phyloP scores from a whole-genome alignment of 441 rosid genomes.

The Viola pubescens region DNA sequence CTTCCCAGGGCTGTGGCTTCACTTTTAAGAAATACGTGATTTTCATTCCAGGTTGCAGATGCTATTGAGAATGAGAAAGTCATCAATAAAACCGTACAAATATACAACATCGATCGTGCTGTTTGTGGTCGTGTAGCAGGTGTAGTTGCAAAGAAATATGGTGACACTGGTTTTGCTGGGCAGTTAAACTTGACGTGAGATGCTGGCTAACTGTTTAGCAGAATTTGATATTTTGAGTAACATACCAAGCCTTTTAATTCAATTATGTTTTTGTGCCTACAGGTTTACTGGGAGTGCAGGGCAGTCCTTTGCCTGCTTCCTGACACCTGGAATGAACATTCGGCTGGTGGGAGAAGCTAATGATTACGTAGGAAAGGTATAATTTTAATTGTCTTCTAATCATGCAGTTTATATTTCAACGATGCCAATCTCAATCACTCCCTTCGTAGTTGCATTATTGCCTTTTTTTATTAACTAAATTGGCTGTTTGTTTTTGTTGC shows the following conservation, averaged over 20 bases:
- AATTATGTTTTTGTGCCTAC: slow-evolving; percentile 22
- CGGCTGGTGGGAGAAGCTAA: slow-evolving; percentile 87
- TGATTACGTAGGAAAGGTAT: slow-evolving; percentile 97
- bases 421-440: too few species aligned
- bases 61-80: slow-evolving; percentile 82
- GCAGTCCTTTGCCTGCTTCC: slow-evolving; percentile 96
- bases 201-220: slow-evolving; percentile 11
- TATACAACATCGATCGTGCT: slow-evolving; percentile 88
- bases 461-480: too few species aligned
- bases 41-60: slow-evolving; percentile 47
- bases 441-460: too few species aligned
- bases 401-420: too few species aligned
- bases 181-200: slow-evolving; percentile 87
- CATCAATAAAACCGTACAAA: slow-evolving; percentile 55
- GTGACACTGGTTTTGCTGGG: slow-evolving; percentile 94
- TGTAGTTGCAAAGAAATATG: slow-evolving; percentile 78
- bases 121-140: slow-evolving; percentile 90
- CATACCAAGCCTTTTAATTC: slow-evolving; percentile 18
- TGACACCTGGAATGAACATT: slow-evolving; percentile 94
- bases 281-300: slow-evolving; percentile 94
- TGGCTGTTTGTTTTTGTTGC: too few species aligned
- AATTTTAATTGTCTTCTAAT: neutral
- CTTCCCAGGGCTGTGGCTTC: neutral
- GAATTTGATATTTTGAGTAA: neutral
- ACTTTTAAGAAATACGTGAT: slow-evolving; percentile 7